Percentiles rank a stretch among this genome's conserved stretches.
Conservation (phyloP, 163 green algal genomes). For the Smithsoniella earleae region DNA sequence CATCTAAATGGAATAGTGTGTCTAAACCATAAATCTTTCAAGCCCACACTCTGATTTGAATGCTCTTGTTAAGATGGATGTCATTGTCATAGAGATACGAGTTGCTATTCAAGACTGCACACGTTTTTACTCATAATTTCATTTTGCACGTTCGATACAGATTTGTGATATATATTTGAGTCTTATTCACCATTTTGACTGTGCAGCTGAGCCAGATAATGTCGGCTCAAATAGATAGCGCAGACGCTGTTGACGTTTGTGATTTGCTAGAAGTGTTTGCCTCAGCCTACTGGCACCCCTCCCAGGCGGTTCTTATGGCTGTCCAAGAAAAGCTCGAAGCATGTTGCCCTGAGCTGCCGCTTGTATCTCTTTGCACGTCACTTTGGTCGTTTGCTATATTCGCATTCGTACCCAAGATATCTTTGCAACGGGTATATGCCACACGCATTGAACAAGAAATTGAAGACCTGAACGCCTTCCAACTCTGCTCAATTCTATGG, state of each 20-base stretch:
- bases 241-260: conserved; percentile 19
- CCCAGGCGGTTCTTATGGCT: not conserved
- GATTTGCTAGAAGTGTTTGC: conserved; percentile 22
- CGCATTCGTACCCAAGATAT: conserved; percentile 3
- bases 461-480: conserved; percentile 17
- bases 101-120: too few species aligned
- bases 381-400: conserved; percentile 27
- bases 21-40: too few species aligned
- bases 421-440: conserved; percentile 8
- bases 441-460: conserved; percentile 20
- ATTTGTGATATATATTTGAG: too few species aligned
- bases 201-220: conserved; percentile 15
- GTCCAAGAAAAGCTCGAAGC: conserved; percentile 3
- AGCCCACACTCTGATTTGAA: too few species aligned
- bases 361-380: conserved; percentile 15
- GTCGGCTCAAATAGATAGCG: not conserved
- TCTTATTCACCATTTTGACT: too few species aligned
- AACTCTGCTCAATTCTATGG: conserved; percentile 23
- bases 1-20: too few species aligned
- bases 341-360: not conserved
- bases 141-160: too few species aligned
- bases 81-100: too few species aligned
- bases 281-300: conserved; percentile 19
- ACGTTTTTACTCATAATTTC: too few species aligned
- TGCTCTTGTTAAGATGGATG: too few species aligned